Percentiles rank a stretch among this genome's conserved stretches.
Conservation (phyloP, 441 rosid species). For the Populus hybrid region DNA sequence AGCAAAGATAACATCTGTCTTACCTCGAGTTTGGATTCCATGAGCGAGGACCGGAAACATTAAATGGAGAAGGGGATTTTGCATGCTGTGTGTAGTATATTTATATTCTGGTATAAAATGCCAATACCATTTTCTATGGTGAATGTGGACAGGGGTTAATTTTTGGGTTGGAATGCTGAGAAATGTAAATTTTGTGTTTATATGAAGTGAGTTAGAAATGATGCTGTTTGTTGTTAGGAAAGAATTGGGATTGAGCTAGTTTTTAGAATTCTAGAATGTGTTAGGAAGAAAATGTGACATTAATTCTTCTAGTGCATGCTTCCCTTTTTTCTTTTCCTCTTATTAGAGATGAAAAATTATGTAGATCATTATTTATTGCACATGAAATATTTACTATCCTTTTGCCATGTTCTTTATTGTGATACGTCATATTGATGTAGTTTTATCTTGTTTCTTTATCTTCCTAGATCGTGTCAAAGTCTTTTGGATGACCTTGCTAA, state of each 20-base stretch:
- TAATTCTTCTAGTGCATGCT: background rate
- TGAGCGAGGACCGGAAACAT: background rate
- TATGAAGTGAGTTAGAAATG: background rate
- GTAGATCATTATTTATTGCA: background rate
- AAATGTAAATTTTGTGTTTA: background rate
- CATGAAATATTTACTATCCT: background rate
- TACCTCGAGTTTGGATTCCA: background rate
- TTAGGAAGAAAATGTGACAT: background rate
- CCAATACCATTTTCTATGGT: background rate
- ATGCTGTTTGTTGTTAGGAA: background rate
- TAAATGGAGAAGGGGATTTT: background rate
- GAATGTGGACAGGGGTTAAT: background rate
- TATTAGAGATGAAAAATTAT: background rate
- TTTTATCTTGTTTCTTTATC: background rate
- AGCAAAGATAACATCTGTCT: background rate
- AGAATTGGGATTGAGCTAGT: background rate
- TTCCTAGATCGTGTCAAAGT: slow-evolving; percentile 30
- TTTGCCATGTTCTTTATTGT: background rate
- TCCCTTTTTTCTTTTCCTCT: background rate
- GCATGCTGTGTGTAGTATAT: background rate
- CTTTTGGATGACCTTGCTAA: slow-evolving; percentile 49
- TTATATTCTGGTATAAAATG: background rate
- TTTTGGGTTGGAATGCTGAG: background rate
- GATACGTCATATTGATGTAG: slow-evolving; percentile 13
- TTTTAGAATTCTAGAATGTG: background rate